These are phyloP conservation scores for Berberis vulgaris DNA, from an alignment of 164 flowering plant genomes.

Conservation along the genomic window DNA sequence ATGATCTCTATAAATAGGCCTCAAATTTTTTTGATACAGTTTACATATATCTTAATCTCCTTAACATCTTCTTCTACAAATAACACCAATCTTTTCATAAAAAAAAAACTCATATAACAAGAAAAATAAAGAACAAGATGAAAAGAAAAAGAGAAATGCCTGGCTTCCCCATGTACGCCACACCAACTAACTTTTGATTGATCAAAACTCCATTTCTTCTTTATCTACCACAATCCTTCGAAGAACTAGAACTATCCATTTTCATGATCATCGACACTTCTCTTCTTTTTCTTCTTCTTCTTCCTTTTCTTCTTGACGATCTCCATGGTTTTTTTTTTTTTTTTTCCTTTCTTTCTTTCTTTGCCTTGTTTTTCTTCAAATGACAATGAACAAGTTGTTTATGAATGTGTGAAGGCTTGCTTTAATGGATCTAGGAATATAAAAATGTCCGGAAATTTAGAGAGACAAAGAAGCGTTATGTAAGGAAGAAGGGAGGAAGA, in stretches of 20 bases:
- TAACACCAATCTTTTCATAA: neutral
- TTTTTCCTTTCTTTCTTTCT: neutral
- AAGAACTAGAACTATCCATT: too few species aligned
- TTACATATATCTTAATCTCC: constrained; percentile 9
- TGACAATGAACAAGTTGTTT: neutral
- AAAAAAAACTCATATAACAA: neutral
- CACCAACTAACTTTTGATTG: neutral
- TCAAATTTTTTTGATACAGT: neutral
- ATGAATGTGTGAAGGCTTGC: neutral
- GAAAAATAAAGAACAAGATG: neutral
- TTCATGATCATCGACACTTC: neutral
- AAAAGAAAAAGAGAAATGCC: constrained; percentile 10
- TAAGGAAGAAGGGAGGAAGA: constrained; percentile 4
- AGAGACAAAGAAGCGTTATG: constrained; percentile 10
- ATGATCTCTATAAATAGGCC: constrained; percentile 1
- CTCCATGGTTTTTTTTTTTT: constrained; percentile 2
- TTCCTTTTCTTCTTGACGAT: constrained; percentile 1
- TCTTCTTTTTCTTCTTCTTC: neutral
- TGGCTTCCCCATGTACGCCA: constrained; percentile 24
- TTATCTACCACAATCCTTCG: too few species aligned
- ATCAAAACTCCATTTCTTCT: too few species aligned
- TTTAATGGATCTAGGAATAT: neutral
- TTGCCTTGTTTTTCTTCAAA: neutral
- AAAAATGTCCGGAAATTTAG: neutral
- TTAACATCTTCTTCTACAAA: neutral